A percentile compares a stretch with the other conserved stretches of the same genome.
These are phyloP conservation scores for Lasiodiplodia gonubiensis DNA, from an alignment of 2,329 filamentous ascomycete genomes.

Conservation along the genomic window DNA sequence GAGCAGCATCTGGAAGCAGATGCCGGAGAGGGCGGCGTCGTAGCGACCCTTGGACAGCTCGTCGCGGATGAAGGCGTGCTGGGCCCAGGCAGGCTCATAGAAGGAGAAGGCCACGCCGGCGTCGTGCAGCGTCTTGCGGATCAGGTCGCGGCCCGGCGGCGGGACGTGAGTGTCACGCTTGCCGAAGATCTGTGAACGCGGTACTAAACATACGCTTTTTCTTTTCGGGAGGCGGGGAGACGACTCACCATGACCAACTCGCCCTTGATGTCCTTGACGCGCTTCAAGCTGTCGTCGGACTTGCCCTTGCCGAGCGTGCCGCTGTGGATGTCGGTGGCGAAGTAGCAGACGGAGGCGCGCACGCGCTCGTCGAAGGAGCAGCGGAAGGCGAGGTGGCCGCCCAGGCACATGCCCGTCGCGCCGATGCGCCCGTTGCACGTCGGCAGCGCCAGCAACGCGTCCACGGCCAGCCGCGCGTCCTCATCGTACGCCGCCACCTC, in stretches of 20 bases:
- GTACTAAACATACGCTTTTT: too few species aligned
- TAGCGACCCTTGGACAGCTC: conserved; percentile 94
- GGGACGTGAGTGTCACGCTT: conserved; percentile 91
- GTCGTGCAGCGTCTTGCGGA: conserved; percentile 80
- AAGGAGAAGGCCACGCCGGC: conserved; percentile 77
- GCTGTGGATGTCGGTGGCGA: conserved; percentile 88
- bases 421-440: conserved; percentile 77
- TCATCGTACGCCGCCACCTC: conserved; percentile 83
- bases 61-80: conserved; percentile 93
- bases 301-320: conserved; percentile 74
- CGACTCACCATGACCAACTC: conserved; percentile 74
- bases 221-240: background rate
- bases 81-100: conserved; percentile 90
- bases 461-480: conserved; percentile 54
- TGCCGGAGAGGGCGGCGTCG: conserved; percentile 82
- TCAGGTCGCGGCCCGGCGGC: conserved; percentile 79
- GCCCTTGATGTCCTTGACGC: conserved; percentile 71
- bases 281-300: conserved; percentile 65
- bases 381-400: conserved; percentile 81
- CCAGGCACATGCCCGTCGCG: conserved; percentile 88
- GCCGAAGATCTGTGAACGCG: conserved; percentile 72
- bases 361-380: conserved; percentile 78
- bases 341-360: conserved; percentile 81
- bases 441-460: conserved; percentile 47
- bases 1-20: conserved; percentile 88